phyloP scores from a whole-genome alignment of 179 eudicot genomes.

The Gypsophila paniculata region DNA sequence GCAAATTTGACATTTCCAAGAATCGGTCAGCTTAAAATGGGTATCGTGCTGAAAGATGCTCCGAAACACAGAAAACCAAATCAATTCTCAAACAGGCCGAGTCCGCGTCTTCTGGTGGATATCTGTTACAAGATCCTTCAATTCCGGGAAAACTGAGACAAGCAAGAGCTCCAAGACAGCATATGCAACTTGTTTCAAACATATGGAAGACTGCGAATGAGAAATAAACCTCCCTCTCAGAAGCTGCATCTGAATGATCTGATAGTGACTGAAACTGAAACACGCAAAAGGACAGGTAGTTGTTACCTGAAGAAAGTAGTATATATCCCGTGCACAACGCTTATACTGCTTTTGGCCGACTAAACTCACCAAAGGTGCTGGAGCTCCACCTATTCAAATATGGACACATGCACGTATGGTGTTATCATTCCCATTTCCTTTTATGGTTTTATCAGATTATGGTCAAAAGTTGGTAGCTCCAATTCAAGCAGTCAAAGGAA shows the following conservation, averaged over 20 bases:
- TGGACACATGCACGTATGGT: conserved; percentile 53
- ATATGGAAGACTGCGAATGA: conserved; percentile 67
- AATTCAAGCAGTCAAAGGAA: conserved; percentile 13
- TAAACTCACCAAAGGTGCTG: conserved; percentile 75
- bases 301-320: conserved; percentile 81
- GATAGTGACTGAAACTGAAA: conserved; percentile 23
- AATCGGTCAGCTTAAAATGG: not conserved
- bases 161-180: conserved; percentile 67
- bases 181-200: conserved; percentile 86
- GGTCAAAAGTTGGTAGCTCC: not conserved
- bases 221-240: conserved; percentile 55
- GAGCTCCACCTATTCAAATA: conserved; percentile 93
- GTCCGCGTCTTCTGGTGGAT: conserved; percentile 50
- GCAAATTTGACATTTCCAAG: not conserved
- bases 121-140: conserved; percentile 65
- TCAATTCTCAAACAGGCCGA: conserved; percentile 20
- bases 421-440: not conserved
- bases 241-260: conserved; percentile 53
- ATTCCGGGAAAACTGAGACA: conserved; percentile 77
- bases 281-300: not conserved
- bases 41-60: not conserved
- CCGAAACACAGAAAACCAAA: not conserved
- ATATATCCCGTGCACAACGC: conserved; percentile 78
- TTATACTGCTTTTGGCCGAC: conserved; percentile 84
- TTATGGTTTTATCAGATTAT: conserved; percentile 28